A percentile compares a stretch with the other conserved stretches of the same genome.
These are phyloP conservation scores for Erythrophleum ivorense DNA, from an alignment of 331 rosid species.

Conservation along the genomic window DNA sequence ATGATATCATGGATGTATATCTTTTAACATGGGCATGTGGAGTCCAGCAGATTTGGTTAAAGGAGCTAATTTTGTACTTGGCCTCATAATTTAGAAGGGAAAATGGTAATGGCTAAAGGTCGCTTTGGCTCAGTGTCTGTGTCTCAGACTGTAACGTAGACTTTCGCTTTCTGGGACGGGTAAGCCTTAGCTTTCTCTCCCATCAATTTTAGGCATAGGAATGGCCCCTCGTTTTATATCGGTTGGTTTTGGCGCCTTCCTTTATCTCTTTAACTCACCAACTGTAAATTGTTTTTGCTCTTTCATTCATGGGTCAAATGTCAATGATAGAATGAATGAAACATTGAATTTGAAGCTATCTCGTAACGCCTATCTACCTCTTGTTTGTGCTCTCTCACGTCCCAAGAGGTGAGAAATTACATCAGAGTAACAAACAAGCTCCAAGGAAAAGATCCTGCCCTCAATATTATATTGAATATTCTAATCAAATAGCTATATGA, in stretches of 20 bases:
- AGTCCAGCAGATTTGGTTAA: constrained; percentile 41
- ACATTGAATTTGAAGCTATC: constrained; percentile 25
- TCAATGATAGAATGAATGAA: not conserved
- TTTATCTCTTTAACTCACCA: constrained; percentile 32
- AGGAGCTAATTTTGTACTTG: constrained; percentile 40
- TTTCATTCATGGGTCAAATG: constrained; percentile 22
- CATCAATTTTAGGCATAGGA: constrained; percentile 32
- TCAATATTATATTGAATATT: not conserved
- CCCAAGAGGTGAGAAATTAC: constrained; percentile 43
- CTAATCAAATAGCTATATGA: not conserved
- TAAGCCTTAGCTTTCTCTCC: constrained; percentile 45
- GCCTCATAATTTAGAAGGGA: constrained; percentile 12
- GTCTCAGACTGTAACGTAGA: constrained; percentile 39
- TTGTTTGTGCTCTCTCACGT: constrained; percentile 2
- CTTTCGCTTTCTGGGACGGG: constrained; percentile 58
- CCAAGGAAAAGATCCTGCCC: constrained; percentile 28
- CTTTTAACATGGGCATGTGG: constrained; percentile 38
- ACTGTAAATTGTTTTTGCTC: constrained; percentile 22
- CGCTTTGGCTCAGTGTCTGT: constrained; percentile 31
- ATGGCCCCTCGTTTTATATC: constrained; percentile 43
- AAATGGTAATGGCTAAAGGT: constrained; percentile 31
- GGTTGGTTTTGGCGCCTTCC: constrained; percentile 35
- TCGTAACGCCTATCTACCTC: not conserved
- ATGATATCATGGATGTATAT: constrained; percentile 5
- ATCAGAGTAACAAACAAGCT: constrained; percentile 39